Conservation (phyloP, 208 protist genomes). For the Acanthamoeba culbertsoni region DNA sequence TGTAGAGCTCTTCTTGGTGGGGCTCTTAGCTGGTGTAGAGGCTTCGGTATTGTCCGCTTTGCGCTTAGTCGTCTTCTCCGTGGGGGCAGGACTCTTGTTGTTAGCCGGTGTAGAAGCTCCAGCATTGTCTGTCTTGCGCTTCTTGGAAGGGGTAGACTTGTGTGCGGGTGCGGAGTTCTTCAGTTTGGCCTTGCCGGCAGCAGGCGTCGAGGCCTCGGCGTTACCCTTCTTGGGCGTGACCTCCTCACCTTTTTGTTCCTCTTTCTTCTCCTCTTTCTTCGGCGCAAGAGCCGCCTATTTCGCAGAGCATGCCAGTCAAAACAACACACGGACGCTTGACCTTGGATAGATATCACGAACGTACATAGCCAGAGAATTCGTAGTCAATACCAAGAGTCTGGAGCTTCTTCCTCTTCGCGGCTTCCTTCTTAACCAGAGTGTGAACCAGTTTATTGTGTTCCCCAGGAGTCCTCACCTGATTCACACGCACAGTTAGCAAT, state of each 20-base stretch:
- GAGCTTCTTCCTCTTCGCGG: conserved; percentile 61
- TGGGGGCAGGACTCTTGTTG: too few relatives aligned
- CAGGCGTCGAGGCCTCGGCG: background rate
- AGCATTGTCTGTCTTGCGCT: too few relatives aligned
- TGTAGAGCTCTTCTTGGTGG: too few relatives aligned
- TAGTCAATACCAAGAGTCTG: conserved; percentile 70
- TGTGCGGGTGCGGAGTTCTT: too few relatives aligned
- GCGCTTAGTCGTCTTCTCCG: too few relatives aligned
- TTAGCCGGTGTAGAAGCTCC: too few relatives aligned
- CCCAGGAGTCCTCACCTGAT: background rate
- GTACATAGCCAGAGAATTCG: conserved; percentile 71
- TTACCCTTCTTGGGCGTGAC: background rate
- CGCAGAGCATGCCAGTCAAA: too few relatives aligned
- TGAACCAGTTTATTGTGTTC: background rate
- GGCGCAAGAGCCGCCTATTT: background rate
- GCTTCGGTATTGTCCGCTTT: too few relatives aligned
- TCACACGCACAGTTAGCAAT: background rate
- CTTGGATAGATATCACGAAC: background rate
- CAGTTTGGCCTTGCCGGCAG: too few relatives aligned
- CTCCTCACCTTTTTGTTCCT: background rate
- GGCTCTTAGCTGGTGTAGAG: too few relatives aligned
- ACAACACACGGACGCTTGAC: too few relatives aligned
- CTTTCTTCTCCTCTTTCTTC: background rate
- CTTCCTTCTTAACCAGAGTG: conserved; percentile 59
- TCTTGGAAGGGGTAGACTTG: too few relatives aligned